Conservation (phyloP, 441 rosid species). For the Gossypium schwendimanii region DNA sequence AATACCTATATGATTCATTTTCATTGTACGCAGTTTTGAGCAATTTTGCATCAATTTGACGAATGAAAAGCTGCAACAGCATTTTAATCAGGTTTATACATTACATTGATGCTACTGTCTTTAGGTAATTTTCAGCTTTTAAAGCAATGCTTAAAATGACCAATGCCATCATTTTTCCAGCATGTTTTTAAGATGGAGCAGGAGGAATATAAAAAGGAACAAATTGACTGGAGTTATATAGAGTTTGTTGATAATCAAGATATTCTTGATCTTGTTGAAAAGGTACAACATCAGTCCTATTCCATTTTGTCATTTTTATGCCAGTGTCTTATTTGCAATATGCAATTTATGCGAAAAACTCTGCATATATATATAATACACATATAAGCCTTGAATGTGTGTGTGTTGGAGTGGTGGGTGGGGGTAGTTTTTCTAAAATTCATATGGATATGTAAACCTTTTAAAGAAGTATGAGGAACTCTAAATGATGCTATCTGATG, state of each 20-base stretch:
- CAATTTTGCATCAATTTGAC: slow-evolving; percentile 80
- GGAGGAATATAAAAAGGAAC: slow-evolving; percentile 71
- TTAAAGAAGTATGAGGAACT: slow-evolving; percentile 1
- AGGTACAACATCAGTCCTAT: slow-evolving; percentile 24
- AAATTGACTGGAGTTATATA: slow-evolving; percentile 78
- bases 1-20: slow-evolving; percentile 2
- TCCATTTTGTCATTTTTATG: slow-evolving; percentile 3
- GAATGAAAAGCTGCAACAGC: slow-evolving; percentile 79
- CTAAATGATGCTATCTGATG: not conserved
- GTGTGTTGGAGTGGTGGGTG: not conserved
- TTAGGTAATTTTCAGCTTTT: slow-evolving; percentile 6
- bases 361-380: not conserved
- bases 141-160: slow-evolving; percentile 8
- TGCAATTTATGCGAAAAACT: not conserved
- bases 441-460: not conserved
- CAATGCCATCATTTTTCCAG: slow-evolving; percentile 28
- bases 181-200: slow-evolving; percentile 86
- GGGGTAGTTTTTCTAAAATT: not conserved
- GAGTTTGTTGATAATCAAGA: slow-evolving; percentile 73
- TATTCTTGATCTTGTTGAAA: slow-evolving; percentile 67
- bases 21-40: slow-evolving; percentile 54
- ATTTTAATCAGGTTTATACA: slow-evolving; percentile 65
- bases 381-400: not conserved
- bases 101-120: slow-evolving; percentile 16
- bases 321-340: not conserved